phyloP scores from a whole-genome alignment of 352 stramenopile species.

The Globisporangium yorkense region DNA sequence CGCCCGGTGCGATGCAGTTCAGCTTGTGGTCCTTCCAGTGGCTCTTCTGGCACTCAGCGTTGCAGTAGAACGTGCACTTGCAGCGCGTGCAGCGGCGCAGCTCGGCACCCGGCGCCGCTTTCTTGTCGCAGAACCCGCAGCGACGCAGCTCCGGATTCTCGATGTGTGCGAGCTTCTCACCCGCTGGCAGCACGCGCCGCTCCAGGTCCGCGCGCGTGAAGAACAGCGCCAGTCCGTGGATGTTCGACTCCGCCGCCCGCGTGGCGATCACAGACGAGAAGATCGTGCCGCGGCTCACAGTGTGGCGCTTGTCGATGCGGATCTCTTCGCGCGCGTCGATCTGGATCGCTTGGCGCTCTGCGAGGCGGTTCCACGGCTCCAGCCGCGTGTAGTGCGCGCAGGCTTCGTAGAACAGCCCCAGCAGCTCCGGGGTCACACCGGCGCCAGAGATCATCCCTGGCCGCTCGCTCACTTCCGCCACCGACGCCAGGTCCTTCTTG shows the following conservation, averaged over 20 bases:
- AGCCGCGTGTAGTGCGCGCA: constrained; percentile 58
- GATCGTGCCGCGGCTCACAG: constrained; percentile 46
- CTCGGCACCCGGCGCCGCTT: constrained; percentile 41
- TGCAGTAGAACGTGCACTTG: constrained; percentile 84
- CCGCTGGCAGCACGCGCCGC: constrained; percentile 58
- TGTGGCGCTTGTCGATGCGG: constrained; percentile 52
- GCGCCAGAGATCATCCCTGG: constrained; percentile 47
- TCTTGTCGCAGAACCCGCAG: constrained; percentile 77
- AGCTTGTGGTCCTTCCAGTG: constrained; percentile 86
- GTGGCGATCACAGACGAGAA: constrained; percentile 74
- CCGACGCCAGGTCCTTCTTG: constrained; percentile 72
- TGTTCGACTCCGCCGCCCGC: constrained; percentile 43
- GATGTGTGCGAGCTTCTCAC: constrained; percentile 65
- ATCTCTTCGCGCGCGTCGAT: constrained; percentile 69
- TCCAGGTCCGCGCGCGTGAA: constrained; percentile 73
- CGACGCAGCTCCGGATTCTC: constrained; percentile 64
- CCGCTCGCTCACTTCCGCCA: constrained; percentile 72
- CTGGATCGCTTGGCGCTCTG: constrained; percentile 75
- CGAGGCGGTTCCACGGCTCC: constrained; percentile 62
- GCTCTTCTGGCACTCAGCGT: constrained; percentile 55
- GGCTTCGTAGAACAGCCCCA: constrained; percentile 53
- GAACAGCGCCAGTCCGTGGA: constrained; percentile 74
- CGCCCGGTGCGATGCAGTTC: constrained; percentile 50
- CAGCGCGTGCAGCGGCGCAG: constrained; percentile 80
- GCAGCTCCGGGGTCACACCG: constrained; percentile 50